A percentile compares a stretch with the other conserved stretches of the same genome.
phyloP scores from a whole-genome alignment of 495 filamentous ascomycete genomes.

The Bryoglossum gracile region DNA sequence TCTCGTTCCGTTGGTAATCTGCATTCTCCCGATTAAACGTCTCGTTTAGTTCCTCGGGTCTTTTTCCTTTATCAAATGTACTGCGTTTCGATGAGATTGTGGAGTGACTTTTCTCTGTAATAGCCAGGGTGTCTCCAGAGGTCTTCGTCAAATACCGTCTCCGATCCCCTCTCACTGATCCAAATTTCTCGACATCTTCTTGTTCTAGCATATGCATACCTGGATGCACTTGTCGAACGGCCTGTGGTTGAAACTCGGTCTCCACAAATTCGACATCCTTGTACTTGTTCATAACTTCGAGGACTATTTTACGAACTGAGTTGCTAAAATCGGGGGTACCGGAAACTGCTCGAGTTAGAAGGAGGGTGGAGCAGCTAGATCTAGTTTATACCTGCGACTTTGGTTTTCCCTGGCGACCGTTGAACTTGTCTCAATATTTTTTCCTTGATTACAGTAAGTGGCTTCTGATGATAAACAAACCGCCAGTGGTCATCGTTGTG shows the following conservation, averaged over 20 bases:
- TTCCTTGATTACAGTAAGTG: neutral
- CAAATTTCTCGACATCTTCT: too few species aligned
- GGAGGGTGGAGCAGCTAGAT: neutral
- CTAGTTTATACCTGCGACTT: neutral
- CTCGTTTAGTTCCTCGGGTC: too few species aligned
- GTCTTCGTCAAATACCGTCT: too few species aligned
- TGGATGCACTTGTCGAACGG: too few species aligned
- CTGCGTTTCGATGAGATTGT: too few species aligned
- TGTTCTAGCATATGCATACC: too few species aligned
- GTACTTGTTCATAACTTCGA: neutral
- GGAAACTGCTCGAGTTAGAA: neutral
- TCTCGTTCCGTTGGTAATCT: too few species aligned
- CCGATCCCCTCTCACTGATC: too few species aligned
- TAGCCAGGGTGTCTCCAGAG: too few species aligned
- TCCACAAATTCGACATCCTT: neutral
- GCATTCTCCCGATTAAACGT: too few species aligned
- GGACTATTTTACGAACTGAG: neutral
- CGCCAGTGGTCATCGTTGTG: neutral
- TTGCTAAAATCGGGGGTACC: neutral
- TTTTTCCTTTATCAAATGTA: too few species aligned
- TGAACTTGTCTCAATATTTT: neutral
- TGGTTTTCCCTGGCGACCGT: neutral
- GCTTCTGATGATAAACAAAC: neutral
- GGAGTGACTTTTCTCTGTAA: too few species aligned
- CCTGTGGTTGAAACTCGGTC: neutral